A percentile compares a stretch with the other conserved stretches of the same genome.
Conservation (phyloP, 1,284 basidiomycete species). For the Moesziomyces parantarcticus region DNA sequence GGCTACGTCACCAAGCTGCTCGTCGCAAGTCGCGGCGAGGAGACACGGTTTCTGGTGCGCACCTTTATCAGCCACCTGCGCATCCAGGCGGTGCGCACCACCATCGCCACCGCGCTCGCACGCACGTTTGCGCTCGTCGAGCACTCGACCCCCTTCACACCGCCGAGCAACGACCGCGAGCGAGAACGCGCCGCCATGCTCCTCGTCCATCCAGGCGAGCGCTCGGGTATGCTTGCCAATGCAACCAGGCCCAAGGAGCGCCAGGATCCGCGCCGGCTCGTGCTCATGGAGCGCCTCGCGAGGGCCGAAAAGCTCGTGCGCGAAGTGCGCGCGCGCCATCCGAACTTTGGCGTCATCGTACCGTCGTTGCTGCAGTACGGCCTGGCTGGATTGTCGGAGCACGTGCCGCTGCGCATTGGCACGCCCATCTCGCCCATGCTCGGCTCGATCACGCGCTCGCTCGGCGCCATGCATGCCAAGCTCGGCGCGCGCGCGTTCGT, state of each 20-base stretch:
- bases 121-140: conserved; percentile 77
- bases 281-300: conserved; percentile 56
- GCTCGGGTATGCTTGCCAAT: conserved; percentile 58
- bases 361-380: conserved; percentile 71
- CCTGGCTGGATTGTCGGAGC: conserved; percentile 56
- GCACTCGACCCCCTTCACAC: background rate
- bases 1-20: conserved; percentile 83
- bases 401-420: conserved; percentile 79
- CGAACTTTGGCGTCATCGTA: conserved; percentile 84
- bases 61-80: conserved; percentile 84
- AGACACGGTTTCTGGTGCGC: conserved; percentile 83
- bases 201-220: conserved; percentile 36
- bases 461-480: conserved; percentile 83
- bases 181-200: conserved; percentile 32
- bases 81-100: conserved; percentile 82
- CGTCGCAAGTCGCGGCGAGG: conserved; percentile 85
- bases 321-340: conserved; percentile 85
- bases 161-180: conserved; percentile 14
- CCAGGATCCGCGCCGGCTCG: conserved; percentile 55
- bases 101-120: conserved; percentile 84
- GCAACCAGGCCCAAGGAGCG: conserved; percentile 66
- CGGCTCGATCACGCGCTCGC: conserved; percentile 76
- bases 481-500: conserved; percentile 69
- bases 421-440: conserved; percentile 72
- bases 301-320: conserved; percentile 71